Evolutionary conservation across 1,284 basidiomycete species (phyloP).

Genomic region (Erythrobasidium hasegawianum): DNA sequence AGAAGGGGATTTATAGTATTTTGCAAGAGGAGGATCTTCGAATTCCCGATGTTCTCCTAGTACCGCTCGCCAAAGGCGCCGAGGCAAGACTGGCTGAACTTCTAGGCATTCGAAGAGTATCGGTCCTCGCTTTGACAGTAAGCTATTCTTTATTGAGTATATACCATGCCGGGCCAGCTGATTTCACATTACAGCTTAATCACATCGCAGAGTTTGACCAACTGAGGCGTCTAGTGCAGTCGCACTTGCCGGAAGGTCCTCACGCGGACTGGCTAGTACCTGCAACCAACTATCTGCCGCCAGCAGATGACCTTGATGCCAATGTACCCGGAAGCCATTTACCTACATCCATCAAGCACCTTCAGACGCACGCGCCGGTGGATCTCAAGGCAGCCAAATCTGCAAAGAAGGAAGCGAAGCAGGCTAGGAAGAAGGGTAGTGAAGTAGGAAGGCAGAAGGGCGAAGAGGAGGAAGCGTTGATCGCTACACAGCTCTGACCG

Average conservation of each 20-base stretch:
- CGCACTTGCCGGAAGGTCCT: conserved; percentile 36
- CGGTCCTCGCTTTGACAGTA: conserved; percentile 64
- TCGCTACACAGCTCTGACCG: too few relatives aligned
- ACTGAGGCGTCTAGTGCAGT: conserved; percentile 28
- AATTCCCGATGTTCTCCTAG: conserved; percentile 55
- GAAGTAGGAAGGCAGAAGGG: neutral
- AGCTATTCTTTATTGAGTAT: too few relatives aligned
- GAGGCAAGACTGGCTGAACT: conserved; percentile 63
- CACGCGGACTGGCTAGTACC: conserved; percentile 45
- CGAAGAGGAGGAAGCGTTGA: neutral
- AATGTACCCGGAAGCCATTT: conserved; percentile 48
- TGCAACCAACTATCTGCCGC: conserved; percentile 8
- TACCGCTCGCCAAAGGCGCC: conserved; percentile 65
- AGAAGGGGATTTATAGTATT: neutral
- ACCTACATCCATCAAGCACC: conserved; percentile 75
- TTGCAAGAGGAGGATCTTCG: neutral
- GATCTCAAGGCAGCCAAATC: conserved; percentile 59
- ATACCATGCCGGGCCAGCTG: too few relatives aligned
- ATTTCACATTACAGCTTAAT: conserved; percentile 1
- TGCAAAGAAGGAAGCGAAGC: conserved; percentile 4
- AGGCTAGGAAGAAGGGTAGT: conserved; percentile 4
- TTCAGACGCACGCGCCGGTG: conserved; percentile 70
- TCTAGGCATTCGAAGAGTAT: conserved; percentile 64
- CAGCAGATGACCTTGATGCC: neutral
- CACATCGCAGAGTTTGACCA: conserved; percentile 26